Evolutionary conservation across 192 early-diverging fungal genomes (phyloP), one percentile per base, ranked within the genome.

Genomic region (Podochytrium sp.): DNA sequence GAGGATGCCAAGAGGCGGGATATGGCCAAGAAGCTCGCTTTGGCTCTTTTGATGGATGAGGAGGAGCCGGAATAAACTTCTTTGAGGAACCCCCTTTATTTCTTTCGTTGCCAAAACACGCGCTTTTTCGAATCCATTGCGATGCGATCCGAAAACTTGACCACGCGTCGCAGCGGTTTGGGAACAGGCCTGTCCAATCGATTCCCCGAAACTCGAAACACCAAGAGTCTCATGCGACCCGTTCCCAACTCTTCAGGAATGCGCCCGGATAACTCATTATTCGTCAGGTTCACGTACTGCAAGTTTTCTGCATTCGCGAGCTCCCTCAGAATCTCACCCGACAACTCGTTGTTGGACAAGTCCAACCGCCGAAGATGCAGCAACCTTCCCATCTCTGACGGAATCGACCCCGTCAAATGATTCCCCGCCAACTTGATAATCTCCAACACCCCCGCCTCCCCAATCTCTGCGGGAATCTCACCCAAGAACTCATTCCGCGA

Each of bases 11-110:
- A 71, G 40, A 29, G 69, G 37, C 41, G 34, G 32, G 57, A 60
- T 29, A 59, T 71, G 69, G 69, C 69, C 16, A 35, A 56, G 32
- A 71, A 71, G 30, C 33, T 71, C 38, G 69, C 57, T 16, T 2
- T 71, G 57, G 69, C 69, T 40, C 34, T 71, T 6, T 47, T 71
- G n/a, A 41, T 20, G 38, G 69, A 71, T 7, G 66, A 69, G 4
- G 37, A 40, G 7, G 43, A 47, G n/a, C n/a, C n/a, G n/a, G n/a
- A n/a, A n/a, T n/a, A n/a, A n/a, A n/a, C n/a, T n/a, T n/a, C n/a
- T n/a, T n/a, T n/a, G n/a, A n/a, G n/a, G n/a, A n/a, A n/a, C n/a
- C n/a, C n/a, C n/a, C n/a, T n/a, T n/a, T n/a, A n/a, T n/a, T n/a
- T n/a, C n/a, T n/a, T n/a, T n/a, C n/a, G n/a, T n/a, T n/a, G n/a